Percentiles rank a stretch among this genome's conserved stretches.
These are phyloP conservation scores for Acer negundo DNA, from an alignment of 345 rosid genomes.

Conservation along the genomic window DNA sequence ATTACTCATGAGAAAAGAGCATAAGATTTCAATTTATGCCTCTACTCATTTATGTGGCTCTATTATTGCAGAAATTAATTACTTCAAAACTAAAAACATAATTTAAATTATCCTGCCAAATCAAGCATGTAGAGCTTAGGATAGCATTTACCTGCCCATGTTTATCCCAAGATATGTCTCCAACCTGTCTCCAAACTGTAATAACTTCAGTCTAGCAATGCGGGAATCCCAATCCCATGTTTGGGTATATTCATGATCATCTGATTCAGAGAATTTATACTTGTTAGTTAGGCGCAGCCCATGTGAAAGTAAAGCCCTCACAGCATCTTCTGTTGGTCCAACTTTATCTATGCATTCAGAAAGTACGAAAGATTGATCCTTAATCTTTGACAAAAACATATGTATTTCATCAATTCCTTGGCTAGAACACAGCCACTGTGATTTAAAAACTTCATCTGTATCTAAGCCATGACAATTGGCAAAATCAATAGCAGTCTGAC, in stretches of 20 bases:
- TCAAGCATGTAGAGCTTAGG: not conserved
- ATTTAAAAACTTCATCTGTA: constrained; percentile 74
- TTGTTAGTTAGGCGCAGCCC: constrained; percentile 64
- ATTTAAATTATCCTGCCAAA: not conserved
- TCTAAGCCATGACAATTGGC: constrained; percentile 79
- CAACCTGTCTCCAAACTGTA: constrained; percentile 80
- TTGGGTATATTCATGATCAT: constrained; percentile 50
- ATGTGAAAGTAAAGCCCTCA: constrained; percentile 66
- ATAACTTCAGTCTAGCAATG: constrained; percentile 76
- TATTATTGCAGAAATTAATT: not conserved
- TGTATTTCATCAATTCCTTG: constrained; percentile 59
- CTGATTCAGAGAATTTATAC: constrained; percentile 52
- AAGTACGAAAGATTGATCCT: constrained; percentile 71
- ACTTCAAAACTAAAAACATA: not conserved
- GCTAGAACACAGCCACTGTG: constrained; percentile 80
- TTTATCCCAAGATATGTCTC: constrained; percentile 95
- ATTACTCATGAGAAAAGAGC: not conserved
- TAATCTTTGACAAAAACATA: constrained; percentile 58
- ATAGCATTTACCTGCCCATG: constrained; percentile 88
- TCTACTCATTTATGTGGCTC: not conserved
- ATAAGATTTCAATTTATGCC: not conserved
- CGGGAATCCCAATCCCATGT: constrained; percentile 82
- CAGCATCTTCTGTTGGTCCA: constrained; percentile 81
- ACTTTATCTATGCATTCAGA: constrained; percentile 77
- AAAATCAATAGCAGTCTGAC: constrained; percentile 76